These are phyloP conservation scores for Pelagophyceae sp. DNA, from an alignment of 352 stramenopile species.

Conservation along the genomic window DNA sequence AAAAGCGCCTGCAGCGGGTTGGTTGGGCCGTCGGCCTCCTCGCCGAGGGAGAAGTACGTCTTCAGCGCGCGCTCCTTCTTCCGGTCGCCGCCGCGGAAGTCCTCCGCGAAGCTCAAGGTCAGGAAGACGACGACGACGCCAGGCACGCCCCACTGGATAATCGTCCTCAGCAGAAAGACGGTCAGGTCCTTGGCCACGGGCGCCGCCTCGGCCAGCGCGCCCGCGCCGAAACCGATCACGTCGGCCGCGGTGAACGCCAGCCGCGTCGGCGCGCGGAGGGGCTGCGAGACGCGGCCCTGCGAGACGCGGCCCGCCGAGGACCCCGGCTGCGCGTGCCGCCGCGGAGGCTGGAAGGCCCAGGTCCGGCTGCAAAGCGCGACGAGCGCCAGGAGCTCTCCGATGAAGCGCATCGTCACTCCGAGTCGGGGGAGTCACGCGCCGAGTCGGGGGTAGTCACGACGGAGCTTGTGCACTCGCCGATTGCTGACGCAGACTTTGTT, in stretches of 20 bases:
- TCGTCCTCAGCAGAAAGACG: background rate
- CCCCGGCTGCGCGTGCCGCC: too few relatives aligned
- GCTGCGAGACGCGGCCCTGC: background rate
- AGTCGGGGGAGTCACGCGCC: too few relatives aligned
- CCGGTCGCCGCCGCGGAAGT: too few relatives aligned
- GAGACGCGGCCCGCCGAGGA: background rate
- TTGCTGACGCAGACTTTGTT: too few relatives aligned
- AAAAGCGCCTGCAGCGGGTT: background rate
- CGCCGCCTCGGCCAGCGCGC: background rate
- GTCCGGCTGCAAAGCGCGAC: too few relatives aligned
- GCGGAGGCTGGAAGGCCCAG: too few relatives aligned
- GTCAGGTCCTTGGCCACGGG: background rate
- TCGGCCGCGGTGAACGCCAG: background rate
- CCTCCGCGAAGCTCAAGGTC: background rate
- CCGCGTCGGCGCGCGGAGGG: background rate
- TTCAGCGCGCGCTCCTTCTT: background rate
- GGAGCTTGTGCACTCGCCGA: too few relatives aligned
- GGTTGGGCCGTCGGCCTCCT: background rate
- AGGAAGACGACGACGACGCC: background rate
- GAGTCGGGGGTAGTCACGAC: too few relatives aligned
- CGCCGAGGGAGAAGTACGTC: conserved; percentile 12
- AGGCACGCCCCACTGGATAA: conserved; percentile 11
- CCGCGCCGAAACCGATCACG: background rate
- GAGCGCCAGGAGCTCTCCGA: too few relatives aligned
- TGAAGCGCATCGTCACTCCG: too few relatives aligned